phyloP scores from a whole-genome alignment of 2,329 filamentous ascomycete species.

The Cladosporium austrohemisphaericum region DNA sequence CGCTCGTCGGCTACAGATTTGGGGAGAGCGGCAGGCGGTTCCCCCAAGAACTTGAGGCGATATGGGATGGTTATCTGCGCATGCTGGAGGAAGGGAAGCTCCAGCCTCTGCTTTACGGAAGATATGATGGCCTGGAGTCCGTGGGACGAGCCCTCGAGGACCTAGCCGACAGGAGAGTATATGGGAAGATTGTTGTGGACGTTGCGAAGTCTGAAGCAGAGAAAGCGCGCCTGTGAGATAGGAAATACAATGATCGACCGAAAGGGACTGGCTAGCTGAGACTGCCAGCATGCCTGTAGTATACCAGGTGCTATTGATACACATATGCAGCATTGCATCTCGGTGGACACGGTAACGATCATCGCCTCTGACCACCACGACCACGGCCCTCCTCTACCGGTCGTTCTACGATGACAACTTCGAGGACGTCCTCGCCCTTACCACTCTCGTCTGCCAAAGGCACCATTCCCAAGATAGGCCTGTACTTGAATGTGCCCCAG shows the following conservation, averaged over 20 bases:
- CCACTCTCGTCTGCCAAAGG: slow-evolving; percentile 47
- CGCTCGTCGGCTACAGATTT: slow-evolving; percentile 55
- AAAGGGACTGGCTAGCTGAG: no score
- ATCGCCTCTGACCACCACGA: slow-evolving; percentile 4
- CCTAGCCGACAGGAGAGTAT: slow-evolving; percentile 48
- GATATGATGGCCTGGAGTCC: slow-evolving; percentile 50
- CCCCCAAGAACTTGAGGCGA: slow-evolving; percentile 45
- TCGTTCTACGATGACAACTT: slow-evolving; percentile 85
- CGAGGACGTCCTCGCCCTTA: slow-evolving; percentile 46
- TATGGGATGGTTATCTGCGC: slow-evolving; percentile 51
- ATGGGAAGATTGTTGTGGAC: slow-evolving; percentile 55
- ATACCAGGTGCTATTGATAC: slow-evolving; percentile 12
- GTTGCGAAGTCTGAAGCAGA: slow-evolving; percentile 31
- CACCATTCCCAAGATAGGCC: slow-evolving; percentile 78
- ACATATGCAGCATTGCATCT: slow-evolving; percentile 7
- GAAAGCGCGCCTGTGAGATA: slow-evolving; percentile 24
- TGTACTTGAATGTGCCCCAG: slow-evolving; percentile 91
- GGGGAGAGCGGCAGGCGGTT: slow-evolving; percentile 53
- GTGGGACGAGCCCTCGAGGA: slow-evolving; percentile 51
- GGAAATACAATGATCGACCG: not conserved
- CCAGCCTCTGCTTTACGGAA: slow-evolving; percentile 49
- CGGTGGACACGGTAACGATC: not conserved
- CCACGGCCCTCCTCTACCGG: slow-evolving; percentile 48
- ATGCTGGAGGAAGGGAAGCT: slow-evolving; percentile 48
- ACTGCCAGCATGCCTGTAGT: not conserved